Evolutionary conservation across 257 asterid species (phyloP), one percentile per base, ranked within the genome.

Genomic region (Solanum sitiens): DNA sequence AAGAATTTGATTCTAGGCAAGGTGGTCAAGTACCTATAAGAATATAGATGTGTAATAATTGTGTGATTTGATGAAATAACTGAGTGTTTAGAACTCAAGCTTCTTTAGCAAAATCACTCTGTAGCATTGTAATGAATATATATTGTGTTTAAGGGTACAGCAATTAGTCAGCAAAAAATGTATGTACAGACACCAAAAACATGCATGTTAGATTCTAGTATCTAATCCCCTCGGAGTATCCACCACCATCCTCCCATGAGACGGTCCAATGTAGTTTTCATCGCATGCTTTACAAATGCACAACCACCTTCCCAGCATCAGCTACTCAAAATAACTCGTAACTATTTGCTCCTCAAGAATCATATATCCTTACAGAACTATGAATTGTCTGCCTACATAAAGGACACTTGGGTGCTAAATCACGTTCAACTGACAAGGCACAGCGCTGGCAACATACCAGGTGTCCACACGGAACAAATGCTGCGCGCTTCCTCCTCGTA

Each of bases 381-480:
- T 90, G 86, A 88, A 95, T 91, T 6, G 95, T 4, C 94, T 96
- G 99, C 93, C 98, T 92, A 91, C 99, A 97, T 1, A 96, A 91
- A 6, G 99, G 99, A 83, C 99, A 96, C 89, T 93, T 93, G 2
- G 98, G 98, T 25, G 94, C 82, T 72, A 33, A 68, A 61, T 94
- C 98, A 27, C 95, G 98, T 90, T 93, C 97, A 71, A 97, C 92
- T 44, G 93, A 89, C 86, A 91, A 91, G 67, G 98, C 98, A 83
- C 99, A 95, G 25, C 92, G 94, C 65, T 93, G 98, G 91, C 99
- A 97, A 87, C 99, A 97, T 87, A 94, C 98, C 33, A 93, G 91
- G 89, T 97, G 99, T 15, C 99, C 99, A 76, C 99, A 97, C 2
- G 99, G 99, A 82, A 95, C 84, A 71, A 97, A 97, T 79, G 98